Percentiles rank a stretch among this genome's conserved stretches.
Conservation (phyloP, 179 eudicot species). For the Corrigiola litoralis region DNA sequence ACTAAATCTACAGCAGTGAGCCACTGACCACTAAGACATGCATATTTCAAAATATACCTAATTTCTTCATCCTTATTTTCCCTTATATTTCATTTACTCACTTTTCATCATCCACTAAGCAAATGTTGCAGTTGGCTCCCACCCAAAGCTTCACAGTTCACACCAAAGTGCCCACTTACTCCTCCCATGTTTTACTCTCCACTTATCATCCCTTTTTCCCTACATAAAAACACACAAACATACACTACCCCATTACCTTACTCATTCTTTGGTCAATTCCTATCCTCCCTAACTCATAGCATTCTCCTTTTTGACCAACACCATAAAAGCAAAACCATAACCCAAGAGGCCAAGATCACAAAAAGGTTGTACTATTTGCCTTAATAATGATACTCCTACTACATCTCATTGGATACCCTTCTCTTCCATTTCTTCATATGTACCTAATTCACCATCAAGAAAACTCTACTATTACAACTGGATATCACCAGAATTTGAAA, state of each 20-base stretch:
- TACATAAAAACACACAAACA: constrained; percentile 15
- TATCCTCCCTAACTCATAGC: constrained; percentile 7
- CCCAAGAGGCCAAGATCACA: neutral
- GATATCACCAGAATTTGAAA: constrained; percentile 2
- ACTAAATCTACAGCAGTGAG: no score
- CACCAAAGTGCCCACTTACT: constrained; percentile 1
- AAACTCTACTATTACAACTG: neutral
- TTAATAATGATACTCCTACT: constrained; percentile 13
- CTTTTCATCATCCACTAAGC: neutral
- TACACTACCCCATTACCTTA: neutral
- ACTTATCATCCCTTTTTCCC: constrained; percentile 20
- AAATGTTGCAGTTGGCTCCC: neutral
- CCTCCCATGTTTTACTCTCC: constrained; percentile 18
- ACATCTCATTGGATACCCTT: constrained; percentile 20
- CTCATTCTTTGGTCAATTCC: constrained; percentile 26
- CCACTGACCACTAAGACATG: no score
- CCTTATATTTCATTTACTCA: no score
- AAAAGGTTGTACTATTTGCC: constrained; percentile 1
- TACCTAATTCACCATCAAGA: neutral
- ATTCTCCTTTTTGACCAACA: constrained; percentile 30
- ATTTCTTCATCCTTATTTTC: neutral
- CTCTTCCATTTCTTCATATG: neutral
- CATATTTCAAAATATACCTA: no score
- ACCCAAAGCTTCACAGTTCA: neutral
- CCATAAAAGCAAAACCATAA: constrained; percentile 16